Evolutionary conservation across 495 filamentous ascomycete genomes (phyloP).

Genomic region (Penicillium desertorum): DNA sequence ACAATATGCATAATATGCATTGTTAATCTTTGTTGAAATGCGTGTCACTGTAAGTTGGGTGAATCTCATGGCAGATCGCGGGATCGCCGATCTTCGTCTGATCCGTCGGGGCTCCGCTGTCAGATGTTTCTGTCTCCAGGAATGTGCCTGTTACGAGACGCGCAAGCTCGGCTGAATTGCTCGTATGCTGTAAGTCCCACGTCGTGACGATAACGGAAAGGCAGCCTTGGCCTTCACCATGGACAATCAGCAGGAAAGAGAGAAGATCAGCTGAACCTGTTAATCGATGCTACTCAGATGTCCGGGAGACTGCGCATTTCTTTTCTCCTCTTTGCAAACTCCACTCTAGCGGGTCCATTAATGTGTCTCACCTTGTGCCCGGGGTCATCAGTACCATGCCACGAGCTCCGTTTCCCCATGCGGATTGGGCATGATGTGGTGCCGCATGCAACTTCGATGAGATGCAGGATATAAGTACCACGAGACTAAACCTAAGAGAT

Average conservation of each 20-base stretch:
- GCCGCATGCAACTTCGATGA: conserved; percentile 23
- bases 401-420: conserved; percentile 26
- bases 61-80: conserved; percentile 16
- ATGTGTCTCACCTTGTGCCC: conserved; percentile 10
- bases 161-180: conserved; percentile 9
- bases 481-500: not conserved
- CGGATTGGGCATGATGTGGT: conserved; percentile 12
- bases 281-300: not conserved
- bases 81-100: conserved; percentile 19
- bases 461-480: conserved; percentile 18
- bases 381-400: conserved; percentile 6
- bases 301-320: not conserved
- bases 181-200: not conserved
- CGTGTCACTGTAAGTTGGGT: not conserved
- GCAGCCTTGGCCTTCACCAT: not conserved
- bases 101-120: conserved; percentile 23
- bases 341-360: conserved; percentile 6
- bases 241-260: conserved; percentile 2
- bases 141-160: conserved; percentile 19
- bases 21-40: not conserved
- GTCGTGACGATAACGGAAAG: conserved; percentile 14
- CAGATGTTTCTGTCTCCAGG: conserved; percentile 18
- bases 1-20: not conserved
- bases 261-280: conserved; percentile 16
- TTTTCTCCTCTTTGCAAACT: not conserved